Evolutionary conservation across 164 flowering plant genomes (phyloP).

Genomic region (Piper longum): DNA sequence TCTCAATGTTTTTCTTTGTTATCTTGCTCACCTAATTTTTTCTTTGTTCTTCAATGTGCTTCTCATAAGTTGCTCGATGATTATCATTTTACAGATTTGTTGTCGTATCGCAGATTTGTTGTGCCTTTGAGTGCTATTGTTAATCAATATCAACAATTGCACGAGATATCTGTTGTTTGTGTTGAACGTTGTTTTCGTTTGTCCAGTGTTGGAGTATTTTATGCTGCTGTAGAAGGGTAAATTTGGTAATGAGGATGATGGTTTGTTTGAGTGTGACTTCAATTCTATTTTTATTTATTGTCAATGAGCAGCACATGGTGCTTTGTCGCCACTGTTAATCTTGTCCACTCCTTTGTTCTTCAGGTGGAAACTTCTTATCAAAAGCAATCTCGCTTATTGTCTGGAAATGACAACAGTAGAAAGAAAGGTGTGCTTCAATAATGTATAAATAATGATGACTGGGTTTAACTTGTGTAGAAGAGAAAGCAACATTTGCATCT

Average conservation of each 20-base stretch:
- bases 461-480: background rate
- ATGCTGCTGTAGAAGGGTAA: constrained; percentile 30
- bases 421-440: constrained; percentile 19
- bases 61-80: background rate
- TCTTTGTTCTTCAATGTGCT: no score
- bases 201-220: no score
- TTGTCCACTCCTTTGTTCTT: background rate
- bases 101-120: background rate
- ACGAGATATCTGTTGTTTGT: background rate
- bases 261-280: constrained; percentile 2
- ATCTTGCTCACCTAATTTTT: background rate
- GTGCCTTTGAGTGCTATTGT: background rate
- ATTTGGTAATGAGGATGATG: constrained; percentile 26
- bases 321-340: background rate
- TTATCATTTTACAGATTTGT: background rate
- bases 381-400: constrained; percentile 13
- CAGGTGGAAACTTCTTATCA: background rate
- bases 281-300: constrained; percentile 7
- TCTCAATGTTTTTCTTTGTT: background rate
- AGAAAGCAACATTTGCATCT: background rate
- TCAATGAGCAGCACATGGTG: background rate
- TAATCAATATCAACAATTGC: background rate
- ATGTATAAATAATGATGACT: background rate
- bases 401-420: constrained; percentile 10
- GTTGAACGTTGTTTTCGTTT: background rate